Percentiles rank a stretch among this genome's conserved stretches.
Conservation (phyloP, 1,284 basidiomycete species). For the Xerocomus amazonicus region DNA sequence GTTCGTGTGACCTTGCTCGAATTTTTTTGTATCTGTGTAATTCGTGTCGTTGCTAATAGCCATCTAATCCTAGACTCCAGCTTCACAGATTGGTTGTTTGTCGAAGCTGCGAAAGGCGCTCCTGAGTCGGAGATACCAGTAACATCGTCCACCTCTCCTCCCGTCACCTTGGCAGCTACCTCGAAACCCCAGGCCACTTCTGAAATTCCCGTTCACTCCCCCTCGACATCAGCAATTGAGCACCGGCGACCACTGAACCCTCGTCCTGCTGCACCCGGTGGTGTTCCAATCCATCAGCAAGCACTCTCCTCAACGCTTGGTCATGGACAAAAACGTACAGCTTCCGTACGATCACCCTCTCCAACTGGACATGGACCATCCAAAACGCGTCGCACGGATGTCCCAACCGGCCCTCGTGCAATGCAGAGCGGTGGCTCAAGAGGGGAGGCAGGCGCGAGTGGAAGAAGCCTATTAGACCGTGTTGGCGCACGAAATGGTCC, state of each 20-base stretch:
- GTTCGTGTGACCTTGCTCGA: slow-evolving; percentile 37
- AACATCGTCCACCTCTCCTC: slow-evolving; percentile 34
- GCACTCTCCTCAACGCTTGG: slow-evolving; percentile 64
- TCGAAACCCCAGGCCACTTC: slow-evolving; percentile 21
- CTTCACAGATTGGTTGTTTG: slow-evolving; percentile 84
- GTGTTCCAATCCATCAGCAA: slow-evolving; percentile 58
- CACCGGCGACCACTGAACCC: slow-evolving; percentile 42
- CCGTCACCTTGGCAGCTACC: slow-evolving; percentile 20
- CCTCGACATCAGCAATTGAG: slow-evolving; percentile 35
- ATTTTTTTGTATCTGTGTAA: slow-evolving; percentile 4
- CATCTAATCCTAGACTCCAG: slow-evolving; percentile 49
- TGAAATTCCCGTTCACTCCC: slow-evolving; percentile 24
- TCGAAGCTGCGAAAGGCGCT: slow-evolving; percentile 67
- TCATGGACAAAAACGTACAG: slow-evolving; percentile 61
- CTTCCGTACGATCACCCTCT: slow-evolving; percentile 72
- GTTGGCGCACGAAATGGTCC: slow-evolving; percentile 52
- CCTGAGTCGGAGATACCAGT: slow-evolving; percentile 42
- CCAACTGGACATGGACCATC: slow-evolving; percentile 55
- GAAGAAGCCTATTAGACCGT: slow-evolving; percentile 69
- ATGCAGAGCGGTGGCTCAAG: slow-evolving; percentile 58
- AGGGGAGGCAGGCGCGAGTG: slow-evolving; percentile 26
- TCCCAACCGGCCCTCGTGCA: slow-evolving; percentile 76
- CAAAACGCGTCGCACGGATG: slow-evolving; percentile 66
- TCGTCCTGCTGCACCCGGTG: slow-evolving; percentile 33
- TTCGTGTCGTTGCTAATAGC: slow-evolving; percentile 12